Base-by-base conservation (phyloP, 768 basidiomycete genomes). In the Cytidiella melzeri region DNA sequence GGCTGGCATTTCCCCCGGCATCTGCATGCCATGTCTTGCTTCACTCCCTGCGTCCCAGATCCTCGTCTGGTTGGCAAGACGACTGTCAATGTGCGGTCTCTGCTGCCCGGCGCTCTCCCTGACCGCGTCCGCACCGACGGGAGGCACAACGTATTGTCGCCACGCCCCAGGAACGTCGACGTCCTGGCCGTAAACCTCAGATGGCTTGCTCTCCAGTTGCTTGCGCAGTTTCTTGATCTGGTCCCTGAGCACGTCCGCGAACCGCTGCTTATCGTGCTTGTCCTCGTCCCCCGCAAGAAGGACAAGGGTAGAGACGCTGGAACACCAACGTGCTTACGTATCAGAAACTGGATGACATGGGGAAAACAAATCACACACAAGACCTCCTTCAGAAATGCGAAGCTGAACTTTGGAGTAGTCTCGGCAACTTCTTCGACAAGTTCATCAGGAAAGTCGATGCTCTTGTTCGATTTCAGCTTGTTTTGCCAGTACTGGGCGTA, bases 371-470 rank as follows among this genome's bases (percentile, higher is more conserved):
- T 13, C 12, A 73, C 87, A 52, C 61, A 92, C 90, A 92, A 92
- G 2, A 80, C 87, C 65, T 92, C 91, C 63, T 94, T 92, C 58
- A 93, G 70, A 64, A 90, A 92, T 0, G 91, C 88, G 62, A 92
- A 92, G 56, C 84, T 87, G 69, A 92, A 92, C 25, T 71, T 68
- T 26, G 74, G 69, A 0, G 89, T 92, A 50, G 66, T 45, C 9
- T 72, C 66, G 4, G 83, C 87, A 23, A 87, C 69, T 54, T 80
- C 75, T 10, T 75, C 64, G 15, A 82, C 71, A 26, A 92, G 72
- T 11, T 68, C 53, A 55, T 89, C 83, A 0, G 90, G 80, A 69
- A 88, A 91, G 3, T 68, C 64, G 53, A 92, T 73, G 12, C 73
- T 67, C 43, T 77, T 65, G 66, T 87, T 91, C 61, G 64, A 57